Percentiles rank a stretch among this genome's conserved stretches.
Conservation (phyloP, 2,329 filamentous ascomycete species). For the Pseudogymnoascus sp. region DNA sequence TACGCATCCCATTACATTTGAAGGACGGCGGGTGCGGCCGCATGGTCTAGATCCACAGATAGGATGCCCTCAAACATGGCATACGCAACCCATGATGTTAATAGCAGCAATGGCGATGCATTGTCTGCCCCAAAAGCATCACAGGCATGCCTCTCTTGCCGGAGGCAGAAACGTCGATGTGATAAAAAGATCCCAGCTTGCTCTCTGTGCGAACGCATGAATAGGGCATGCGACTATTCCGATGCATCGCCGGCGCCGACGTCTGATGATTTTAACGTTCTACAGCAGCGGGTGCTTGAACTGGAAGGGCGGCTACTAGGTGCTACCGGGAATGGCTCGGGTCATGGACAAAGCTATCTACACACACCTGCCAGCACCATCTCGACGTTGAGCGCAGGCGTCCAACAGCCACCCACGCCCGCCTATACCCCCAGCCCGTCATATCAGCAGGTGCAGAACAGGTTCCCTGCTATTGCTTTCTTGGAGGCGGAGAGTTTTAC, state of each 20-base stretch:
- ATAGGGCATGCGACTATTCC: constrained; percentile 36
- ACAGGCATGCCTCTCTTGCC: constrained; percentile 38
- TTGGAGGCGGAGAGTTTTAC: constrained; percentile 37
- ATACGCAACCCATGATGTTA: neutral
- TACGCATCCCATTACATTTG: neutral
- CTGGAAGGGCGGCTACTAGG: constrained; percentile 31
- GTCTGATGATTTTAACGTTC: constrained; percentile 33
- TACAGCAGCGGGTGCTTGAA: constrained; percentile 33
- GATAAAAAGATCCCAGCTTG: constrained; percentile 44
- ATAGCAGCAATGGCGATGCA: neutral
- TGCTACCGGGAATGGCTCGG: neutral
- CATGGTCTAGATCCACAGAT: neutral
- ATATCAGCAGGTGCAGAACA: constrained; percentile 24
- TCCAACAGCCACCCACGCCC: constrained; percentile 11
- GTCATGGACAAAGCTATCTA: neutral
- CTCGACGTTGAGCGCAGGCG: neutral
- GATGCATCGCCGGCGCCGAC: constrained; percentile 31
- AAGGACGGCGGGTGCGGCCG: neutral
- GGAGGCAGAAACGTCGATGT: constrained; percentile 45
- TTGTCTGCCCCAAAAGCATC: constrained; percentile 25
- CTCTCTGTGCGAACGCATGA: constrained; percentile 38
- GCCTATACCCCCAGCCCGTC: constrained; percentile 18
- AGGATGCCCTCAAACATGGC: constrained; percentile 3
- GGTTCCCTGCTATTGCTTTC: constrained; percentile 38
- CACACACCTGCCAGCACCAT: neutral